Conservation (phyloP, 1,139 yeast genomes). For the Nematodospora anomalae region DNA sequence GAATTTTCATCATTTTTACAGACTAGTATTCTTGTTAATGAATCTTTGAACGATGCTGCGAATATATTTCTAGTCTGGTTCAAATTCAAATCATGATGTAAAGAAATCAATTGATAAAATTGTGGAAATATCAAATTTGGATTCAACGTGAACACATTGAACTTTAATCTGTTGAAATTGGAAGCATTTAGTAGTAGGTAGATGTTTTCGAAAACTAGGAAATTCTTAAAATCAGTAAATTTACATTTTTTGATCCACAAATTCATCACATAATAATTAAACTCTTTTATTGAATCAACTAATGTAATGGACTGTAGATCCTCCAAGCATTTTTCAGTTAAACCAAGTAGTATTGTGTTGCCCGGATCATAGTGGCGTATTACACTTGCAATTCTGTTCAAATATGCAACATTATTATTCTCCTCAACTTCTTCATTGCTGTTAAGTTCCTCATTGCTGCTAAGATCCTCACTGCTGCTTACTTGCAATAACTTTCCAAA, state of each 20-base stretch:
- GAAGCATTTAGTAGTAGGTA: constrained; percentile 14
- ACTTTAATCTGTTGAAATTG: constrained; percentile 14
- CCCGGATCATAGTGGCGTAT: constrained; percentile 1
- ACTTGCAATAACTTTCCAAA: not conserved
- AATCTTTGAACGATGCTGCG: constrained; percentile 8
- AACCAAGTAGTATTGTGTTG: constrained; percentile 1
- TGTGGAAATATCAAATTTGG: constrained; percentile 28
- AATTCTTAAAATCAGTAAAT: constrained; percentile 16
- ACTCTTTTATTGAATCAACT: constrained; percentile 1
- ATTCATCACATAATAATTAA: constrained; percentile 13
- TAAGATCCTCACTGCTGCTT: not conserved
- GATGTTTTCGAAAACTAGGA: constrained; percentile 24
- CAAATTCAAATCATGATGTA: not conserved
- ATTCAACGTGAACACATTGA: constrained; percentile 21
- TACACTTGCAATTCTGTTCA: not conserved
- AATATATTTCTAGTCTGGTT: constrained; percentile 2
- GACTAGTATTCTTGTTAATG: constrained; percentile 6
- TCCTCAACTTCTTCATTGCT: not conserved
- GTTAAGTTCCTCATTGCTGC: not conserved
- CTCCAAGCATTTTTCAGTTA: not conserved
- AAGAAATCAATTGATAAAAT: constrained; percentile 19
- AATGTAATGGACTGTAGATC: not conserved
- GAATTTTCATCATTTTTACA: constrained; percentile 1
- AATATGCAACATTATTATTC: not conserved
- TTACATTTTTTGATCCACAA: constrained; percentile 22